These are phyloP conservation scores for Neurospora discreta DNA, from an alignment of 495 filamentous ascomycete genomes.

Conservation along the genomic window DNA sequence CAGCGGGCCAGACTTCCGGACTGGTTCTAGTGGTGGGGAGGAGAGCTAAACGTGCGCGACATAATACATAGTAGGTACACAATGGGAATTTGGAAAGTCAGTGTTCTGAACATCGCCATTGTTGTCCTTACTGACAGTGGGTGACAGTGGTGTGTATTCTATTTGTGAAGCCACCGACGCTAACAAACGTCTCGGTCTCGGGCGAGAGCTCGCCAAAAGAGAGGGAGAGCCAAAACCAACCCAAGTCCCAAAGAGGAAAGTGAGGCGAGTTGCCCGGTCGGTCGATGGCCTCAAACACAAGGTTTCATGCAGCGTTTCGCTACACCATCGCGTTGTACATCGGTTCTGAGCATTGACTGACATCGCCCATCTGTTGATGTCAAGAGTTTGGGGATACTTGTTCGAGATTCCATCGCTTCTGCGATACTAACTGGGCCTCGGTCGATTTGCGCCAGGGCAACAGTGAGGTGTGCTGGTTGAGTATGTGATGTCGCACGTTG, in stretches of 20 bases:
- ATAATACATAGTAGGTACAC: too few relatives aligned
- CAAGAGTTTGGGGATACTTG: not conserved
- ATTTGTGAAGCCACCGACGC: not conserved
- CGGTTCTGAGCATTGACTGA: not conserved
- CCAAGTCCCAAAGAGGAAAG: not conserved
- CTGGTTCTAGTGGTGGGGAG: not conserved
- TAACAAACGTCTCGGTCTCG: not conserved
- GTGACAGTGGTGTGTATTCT: not conserved
- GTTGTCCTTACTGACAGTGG: not conserved
- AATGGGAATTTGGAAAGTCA: not conserved
- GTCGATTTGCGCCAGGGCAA: not conserved
- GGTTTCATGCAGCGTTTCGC: not conserved
- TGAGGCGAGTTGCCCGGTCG: not conserved
- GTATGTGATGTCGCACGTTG: not conserved
- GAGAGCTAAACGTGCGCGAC: not conserved
- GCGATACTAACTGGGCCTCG: not conserved
- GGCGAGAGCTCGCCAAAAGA: not conserved
- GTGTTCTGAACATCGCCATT: not conserved
- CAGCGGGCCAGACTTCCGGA: not conserved
- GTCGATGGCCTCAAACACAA: not conserved
- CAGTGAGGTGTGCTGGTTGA: not conserved
- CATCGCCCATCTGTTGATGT: not conserved
- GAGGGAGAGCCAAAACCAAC: not conserved
- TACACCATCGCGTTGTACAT: not conserved
- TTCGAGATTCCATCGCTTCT: not conserved